These are phyloP conservation scores for Thozetella sp. DNA, from an alignment of 495 filamentous ascomycete genomes.

Conservation along the genomic window DNA sequence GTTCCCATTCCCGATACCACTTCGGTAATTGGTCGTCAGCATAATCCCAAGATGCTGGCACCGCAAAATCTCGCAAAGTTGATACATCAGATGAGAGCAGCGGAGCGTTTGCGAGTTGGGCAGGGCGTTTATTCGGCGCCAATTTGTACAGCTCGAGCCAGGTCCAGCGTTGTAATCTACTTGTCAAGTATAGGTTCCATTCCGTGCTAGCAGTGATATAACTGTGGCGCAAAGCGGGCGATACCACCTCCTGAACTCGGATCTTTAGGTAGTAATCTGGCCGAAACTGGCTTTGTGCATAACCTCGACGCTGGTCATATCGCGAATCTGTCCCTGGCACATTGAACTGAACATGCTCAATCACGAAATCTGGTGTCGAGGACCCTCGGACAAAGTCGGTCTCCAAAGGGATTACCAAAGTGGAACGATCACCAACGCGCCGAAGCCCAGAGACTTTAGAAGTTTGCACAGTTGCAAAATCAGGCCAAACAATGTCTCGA, in stretches of 20 bases:
- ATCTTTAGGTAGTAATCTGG: not conserved
- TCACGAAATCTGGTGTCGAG: not conserved
- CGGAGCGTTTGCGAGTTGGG: not conserved
- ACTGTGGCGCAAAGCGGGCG: not conserved
- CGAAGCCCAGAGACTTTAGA: not conserved
- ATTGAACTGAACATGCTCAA: conserved; percentile 1
- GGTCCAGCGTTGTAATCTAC: not conserved
- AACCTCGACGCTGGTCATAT: not conserved
- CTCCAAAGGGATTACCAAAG: not conserved
- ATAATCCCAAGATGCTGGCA: not conserved
- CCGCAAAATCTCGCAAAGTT: not conserved
- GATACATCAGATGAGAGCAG: not conserved
- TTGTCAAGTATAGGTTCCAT: not conserved
- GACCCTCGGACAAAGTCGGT: not conserved
- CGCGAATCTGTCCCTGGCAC: not conserved
- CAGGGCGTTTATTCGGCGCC: not conserved
- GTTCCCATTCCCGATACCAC: not conserved
- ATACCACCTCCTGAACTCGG: not conserved
- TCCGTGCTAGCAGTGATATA: not conserved
- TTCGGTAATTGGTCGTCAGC: not conserved
- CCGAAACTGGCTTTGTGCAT: not conserved
- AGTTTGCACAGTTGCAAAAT: not conserved
- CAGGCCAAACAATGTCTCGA: not conserved
- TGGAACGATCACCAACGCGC: not conserved
- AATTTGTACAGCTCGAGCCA: conserved; percentile 2